Conservation (phyloP, 192 early-diverging fungal species). For the Coemansia sp. region DNA sequence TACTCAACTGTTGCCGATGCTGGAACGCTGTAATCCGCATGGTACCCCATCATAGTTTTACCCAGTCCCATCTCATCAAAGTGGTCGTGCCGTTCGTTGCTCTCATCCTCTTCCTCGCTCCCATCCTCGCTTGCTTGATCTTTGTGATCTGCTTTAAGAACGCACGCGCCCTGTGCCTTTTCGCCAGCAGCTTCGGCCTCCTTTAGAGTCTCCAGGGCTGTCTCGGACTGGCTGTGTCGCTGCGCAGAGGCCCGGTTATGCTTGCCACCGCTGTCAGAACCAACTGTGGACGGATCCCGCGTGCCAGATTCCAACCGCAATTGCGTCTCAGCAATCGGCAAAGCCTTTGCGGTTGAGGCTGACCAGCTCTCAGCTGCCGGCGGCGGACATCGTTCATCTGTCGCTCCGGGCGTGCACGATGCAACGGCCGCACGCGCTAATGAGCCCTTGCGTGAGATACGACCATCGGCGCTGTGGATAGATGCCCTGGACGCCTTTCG, state of each 20-base stretch:
- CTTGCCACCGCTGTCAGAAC: background rate
- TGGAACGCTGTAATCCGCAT: constrained; percentile 35
- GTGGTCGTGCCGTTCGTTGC: constrained; percentile 7
- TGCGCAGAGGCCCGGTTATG: constrained; percentile 19
- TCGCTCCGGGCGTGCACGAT: background rate
- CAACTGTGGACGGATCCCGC: background rate
- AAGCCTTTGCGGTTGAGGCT: background rate
- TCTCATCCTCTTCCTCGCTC: background rate
- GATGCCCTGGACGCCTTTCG: constrained; percentile 45
- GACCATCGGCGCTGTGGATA: constrained; percentile 33
- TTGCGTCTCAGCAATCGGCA: constrained; percentile 8
- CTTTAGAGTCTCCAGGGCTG: constrained; percentile 45
- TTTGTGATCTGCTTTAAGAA: background rate
- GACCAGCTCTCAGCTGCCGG: background rate
- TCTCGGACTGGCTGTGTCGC: constrained; percentile 53
- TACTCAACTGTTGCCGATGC: constrained; percentile 32
- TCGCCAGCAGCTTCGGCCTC: constrained; percentile 16
- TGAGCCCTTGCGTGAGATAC: constrained; percentile 38
- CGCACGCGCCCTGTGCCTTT: background rate
- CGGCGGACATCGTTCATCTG: background rate
- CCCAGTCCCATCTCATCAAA: constrained; percentile 7
- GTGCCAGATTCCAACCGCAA: constrained; percentile 18
- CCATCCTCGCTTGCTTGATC: background rate
- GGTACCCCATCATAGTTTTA: constrained; percentile 4
- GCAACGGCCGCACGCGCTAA: constrained; percentile 12